Percentiles rank a stretch among this genome's conserved stretches.
These are phyloP conservation scores for Cystofilobasidium bisporidii DNA, from an alignment of 768 basidiomycete genomes.

Conservation along the genomic window DNA sequence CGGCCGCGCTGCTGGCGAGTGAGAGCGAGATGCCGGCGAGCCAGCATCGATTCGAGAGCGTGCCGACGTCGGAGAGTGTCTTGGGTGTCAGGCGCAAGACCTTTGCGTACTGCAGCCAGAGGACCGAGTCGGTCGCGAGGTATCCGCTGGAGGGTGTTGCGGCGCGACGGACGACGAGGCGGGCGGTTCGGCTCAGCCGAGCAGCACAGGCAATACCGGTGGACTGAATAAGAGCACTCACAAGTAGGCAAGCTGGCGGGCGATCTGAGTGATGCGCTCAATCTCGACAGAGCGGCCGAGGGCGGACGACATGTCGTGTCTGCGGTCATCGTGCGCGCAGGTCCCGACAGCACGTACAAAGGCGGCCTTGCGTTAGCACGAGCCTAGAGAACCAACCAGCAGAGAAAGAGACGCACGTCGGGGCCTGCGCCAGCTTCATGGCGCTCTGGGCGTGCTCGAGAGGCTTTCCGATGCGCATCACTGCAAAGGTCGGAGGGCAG, in stretches of 20 bases:
- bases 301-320: neutral
- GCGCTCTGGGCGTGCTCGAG: slow-evolving; percentile 88
- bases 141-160: slow-evolving; percentile 47
- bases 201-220: neutral
- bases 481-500: slow-evolving; percentile 42
- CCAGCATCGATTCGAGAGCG: slow-evolving; percentile 74
- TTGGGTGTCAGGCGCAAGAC: slow-evolving; percentile 36
- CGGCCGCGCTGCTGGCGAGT: slow-evolving; percentile 45
- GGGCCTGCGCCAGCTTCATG: slow-evolving; percentile 51
- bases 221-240: neutral
- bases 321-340: too few species aligned
- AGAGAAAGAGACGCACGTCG: slow-evolving; percentile 32
- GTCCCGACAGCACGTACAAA: too few species aligned
- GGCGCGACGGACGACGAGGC: neutral
- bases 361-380: too few species aligned
- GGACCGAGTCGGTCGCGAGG: slow-evolving; percentile 66
- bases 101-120: slow-evolving; percentile 59
- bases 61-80: slow-evolving; percentile 53
- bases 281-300: slow-evolving; percentile 17
- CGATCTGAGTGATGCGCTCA: slow-evolving; percentile 59
- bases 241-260: slow-evolving; percentile 77
- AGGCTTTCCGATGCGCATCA: slow-evolving; percentile 86
- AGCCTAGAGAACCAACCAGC: neutral
- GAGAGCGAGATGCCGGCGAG: slow-evolving; percentile 75
- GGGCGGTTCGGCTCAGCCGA: neutral